phyloP scores from a whole-genome alignment of 2,329 filamentous ascomycete genomes.

The Apiospora hydei region DNA sequence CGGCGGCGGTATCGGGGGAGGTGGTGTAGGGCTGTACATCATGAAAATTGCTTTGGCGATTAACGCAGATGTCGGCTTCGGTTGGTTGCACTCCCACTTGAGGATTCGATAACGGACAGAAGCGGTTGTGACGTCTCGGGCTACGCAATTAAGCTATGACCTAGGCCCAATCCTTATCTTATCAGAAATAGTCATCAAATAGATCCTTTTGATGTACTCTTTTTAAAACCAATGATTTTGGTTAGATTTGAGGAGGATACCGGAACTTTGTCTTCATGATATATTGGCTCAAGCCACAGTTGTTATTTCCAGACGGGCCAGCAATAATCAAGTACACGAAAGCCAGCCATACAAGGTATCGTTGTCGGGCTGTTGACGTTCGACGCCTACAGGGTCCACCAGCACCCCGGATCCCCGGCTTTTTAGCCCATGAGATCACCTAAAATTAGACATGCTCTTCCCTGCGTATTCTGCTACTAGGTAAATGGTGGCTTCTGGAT shows the following conservation, averaged over 20 bases:
- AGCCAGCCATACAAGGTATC: too few relatives aligned
- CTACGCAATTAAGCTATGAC: slow-evolving; percentile 10
- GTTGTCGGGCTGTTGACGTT: not conserved
- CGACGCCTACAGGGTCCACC: not conserved
- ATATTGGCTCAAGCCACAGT: too few relatives aligned
- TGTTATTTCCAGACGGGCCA: too few relatives aligned
- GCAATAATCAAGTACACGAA: too few relatives aligned
- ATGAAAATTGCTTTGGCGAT: not conserved
- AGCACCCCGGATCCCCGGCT: slow-evolving; percentile 5
- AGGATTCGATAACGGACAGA: not conserved
- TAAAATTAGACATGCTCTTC: not conserved
- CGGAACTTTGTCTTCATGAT: too few relatives aligned
- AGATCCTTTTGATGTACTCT: too few relatives aligned
- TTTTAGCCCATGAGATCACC: not conserved
- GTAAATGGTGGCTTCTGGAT: not conserved
- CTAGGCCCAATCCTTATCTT: slow-evolving; percentile 1
- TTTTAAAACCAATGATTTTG: too few relatives aligned
- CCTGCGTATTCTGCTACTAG: not conserved
- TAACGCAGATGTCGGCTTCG: not conserved
- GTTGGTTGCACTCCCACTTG: not conserved
- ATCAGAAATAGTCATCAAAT: not conserved
- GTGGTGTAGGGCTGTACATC: slow-evolving; percentile 54
- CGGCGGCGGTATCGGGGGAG: slow-evolving; percentile 74
- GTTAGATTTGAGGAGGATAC: too few relatives aligned
- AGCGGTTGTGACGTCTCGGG: not conserved